Conservation (phyloP, 2,329 filamentous ascomycete species). For the Phoma sp. region DNA sequence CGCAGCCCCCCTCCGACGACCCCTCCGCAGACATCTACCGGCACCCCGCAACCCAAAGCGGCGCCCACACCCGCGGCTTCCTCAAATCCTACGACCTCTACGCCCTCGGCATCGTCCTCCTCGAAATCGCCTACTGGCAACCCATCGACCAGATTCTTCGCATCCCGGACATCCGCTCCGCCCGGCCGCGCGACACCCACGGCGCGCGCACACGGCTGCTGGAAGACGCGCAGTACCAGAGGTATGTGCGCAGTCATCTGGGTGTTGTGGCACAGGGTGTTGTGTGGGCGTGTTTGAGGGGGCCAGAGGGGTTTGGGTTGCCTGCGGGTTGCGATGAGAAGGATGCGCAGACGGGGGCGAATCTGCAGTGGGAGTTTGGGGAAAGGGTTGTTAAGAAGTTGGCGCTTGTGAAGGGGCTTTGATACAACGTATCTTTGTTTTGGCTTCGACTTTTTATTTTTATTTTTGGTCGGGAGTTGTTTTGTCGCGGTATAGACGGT, state of each 20-base stretch:
- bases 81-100: slow-evolving; percentile 63
- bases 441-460: too few relatives aligned
- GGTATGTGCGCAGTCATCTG: slow-evolving; percentile 35
- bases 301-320: slow-evolving; percentile 41
- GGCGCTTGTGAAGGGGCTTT: slow-evolving; percentile 36
- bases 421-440: too few relatives aligned
- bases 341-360: slow-evolving; percentile 37
- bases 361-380: slow-evolving; percentile 42
- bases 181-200: slow-evolving; percentile 50
- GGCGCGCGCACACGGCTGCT: slow-evolving; percentile 46
- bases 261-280: slow-evolving; percentile 34
- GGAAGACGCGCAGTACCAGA: slow-evolving; percentile 23
- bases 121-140: slow-evolving; percentile 64
- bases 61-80: slow-evolving; percentile 44
- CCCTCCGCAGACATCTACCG: slow-evolving; percentile 60
- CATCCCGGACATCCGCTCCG: slow-evolving; percentile 43
- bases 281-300: slow-evolving; percentile 40
- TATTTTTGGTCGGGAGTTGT: too few relatives aligned
- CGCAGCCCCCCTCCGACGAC: slow-evolving; percentile 57
- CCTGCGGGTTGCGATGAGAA: slow-evolving; percentile 37
- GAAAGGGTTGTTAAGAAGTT: slow-evolving; percentile 42
- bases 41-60: slow-evolving; percentile 55
- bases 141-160: slow-evolving; percentile 55
- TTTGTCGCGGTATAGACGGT: too few relatives aligned
- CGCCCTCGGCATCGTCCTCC: slow-evolving; percentile 59